Base-by-base conservation (phyloP, 768 basidiomycete genomes). In the Boletus huronensis region DNA sequence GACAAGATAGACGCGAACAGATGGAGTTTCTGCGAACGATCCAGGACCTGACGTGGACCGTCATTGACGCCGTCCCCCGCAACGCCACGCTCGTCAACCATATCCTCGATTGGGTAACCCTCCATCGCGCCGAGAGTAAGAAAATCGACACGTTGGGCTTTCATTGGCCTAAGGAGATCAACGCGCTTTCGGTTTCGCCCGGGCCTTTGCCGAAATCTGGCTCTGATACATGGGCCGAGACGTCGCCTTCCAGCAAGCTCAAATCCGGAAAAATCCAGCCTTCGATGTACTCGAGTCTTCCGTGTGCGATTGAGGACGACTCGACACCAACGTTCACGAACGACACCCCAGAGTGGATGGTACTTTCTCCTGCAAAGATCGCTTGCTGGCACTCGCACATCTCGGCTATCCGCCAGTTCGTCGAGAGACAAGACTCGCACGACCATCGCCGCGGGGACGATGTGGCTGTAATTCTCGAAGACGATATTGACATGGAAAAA, bases 351-450 rank as follows among this genome's bases (percentile, higher is more conserved):
- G 70, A 74, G 23, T 74, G 82, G 65, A 73, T 75, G 65, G 57
- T 82, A 29, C 79, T 90, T 46, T 83, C 84, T 1, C 72, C 75
- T 26, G 77, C 78, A 17, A 81, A 85, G 50, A 66, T 88, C 34
- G 85, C 87, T 11, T 89, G 86, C 68, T 89, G 85, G 85, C 72
- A 82, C 61, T 88, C 87, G 1, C 88, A 90, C 65, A 56, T 83
- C 11, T 75, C 71, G 29, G 74, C 78, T 34, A 78, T 89, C 29
- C 77, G 73, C 21, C 70, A 56, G 3, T 74, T 85, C 32, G 64
- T 73, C 13, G 60, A 65, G 10, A 69, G 41, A 72, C 74, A 54
- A 49, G 64, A 52, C 44, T 55, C n/a, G 34, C 23, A 21, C 11
- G 53, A 23, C 10, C 38, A 8, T n/a, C 46, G 28, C 42, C 64